Evolutionary conservation across 306 rosid genomes (phyloP), one percentile per base, ranked within the genome.

Genomic region (Lathyrus sativus): DNA sequence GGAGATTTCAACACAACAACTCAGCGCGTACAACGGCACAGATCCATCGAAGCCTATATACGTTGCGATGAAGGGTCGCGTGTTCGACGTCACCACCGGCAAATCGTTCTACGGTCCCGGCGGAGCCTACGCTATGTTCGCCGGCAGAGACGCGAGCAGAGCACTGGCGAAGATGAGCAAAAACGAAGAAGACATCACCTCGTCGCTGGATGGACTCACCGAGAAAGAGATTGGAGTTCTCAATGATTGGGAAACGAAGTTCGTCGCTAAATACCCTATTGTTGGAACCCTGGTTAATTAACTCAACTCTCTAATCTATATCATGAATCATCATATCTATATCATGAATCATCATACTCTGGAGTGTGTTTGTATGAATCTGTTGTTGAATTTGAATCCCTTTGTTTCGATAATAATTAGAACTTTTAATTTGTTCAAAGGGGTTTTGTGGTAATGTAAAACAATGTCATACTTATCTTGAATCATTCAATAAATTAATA

Each of bases 81-180:
- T 92, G 19, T 92, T 83, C 86, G 89, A 93, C 73, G 97, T 93
- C 28, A 90, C 86, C n/a, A 43, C 81, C 73, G 97, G 99, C 0
- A 81, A 76, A 65, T 86, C 91, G 10, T 93, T 93, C 88, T 93
- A 93, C 74, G 97, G 99, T 44, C 95, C 97, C 19, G 92, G 95
- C 0, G 99, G 97, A 2, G 48, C 99, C 14, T 93, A 93, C 81
- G 87, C 85, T 62, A 79, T 90, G 97, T 93, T 93, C 82, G 97
- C 97, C 22, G 99, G 97, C 51, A 90, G 85, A 66, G 99, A 93
- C 68, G 96, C 99, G 2, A 93, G 95, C 90, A 70, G 96, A 73
- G 99, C 99, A 67, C 86, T 93, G 35, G 98, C 90, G 42, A 90
- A 88, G 89, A 90, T 93, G 98, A 85, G 86, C 96, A 93, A 88